Conservation (phyloP, 345 rosid genomes). For the Populus pruinosa region DNA sequence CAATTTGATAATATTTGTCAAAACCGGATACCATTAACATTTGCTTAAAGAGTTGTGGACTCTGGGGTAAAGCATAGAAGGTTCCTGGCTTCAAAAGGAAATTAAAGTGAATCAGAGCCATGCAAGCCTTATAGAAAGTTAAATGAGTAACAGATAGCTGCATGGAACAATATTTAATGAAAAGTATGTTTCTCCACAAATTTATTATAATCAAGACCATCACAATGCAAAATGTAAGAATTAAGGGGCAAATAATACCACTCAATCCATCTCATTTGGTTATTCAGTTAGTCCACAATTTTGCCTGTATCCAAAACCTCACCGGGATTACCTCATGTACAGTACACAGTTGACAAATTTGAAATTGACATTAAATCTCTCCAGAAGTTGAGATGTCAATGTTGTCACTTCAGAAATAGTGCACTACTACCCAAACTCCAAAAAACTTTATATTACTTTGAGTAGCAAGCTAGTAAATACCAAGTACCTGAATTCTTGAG, state of each 20-base stretch:
- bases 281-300: neutral
- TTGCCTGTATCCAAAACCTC: neutral
- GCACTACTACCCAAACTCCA: neutral
- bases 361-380: conserved; percentile 1
- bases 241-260: neutral
- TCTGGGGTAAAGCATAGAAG: conserved; percentile 96
- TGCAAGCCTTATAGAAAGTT: conserved; percentile 24
- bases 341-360: neutral
- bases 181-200: neutral
- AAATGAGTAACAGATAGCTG: neutral
- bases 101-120: conserved; percentile 37
- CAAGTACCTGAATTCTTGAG: conserved; percentile 86
- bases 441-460: neutral
- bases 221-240: neutral
- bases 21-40: conserved; percentile 98
- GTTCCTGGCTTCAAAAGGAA: conserved; percentile 88
- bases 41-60: conserved; percentile 95
- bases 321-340: neutral
- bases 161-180: neutral
- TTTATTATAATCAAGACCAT: neutral
- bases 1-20: conserved; percentile 92
- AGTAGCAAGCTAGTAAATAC: conserved; percentile 1
- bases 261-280: neutral
- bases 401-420: neutral
- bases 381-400: neutral